Evolutionary conservation across 169 alveolate species (phyloP), one percentile per base, ranked within the genome.

Genomic region (Sarcocystis neurona): DNA sequence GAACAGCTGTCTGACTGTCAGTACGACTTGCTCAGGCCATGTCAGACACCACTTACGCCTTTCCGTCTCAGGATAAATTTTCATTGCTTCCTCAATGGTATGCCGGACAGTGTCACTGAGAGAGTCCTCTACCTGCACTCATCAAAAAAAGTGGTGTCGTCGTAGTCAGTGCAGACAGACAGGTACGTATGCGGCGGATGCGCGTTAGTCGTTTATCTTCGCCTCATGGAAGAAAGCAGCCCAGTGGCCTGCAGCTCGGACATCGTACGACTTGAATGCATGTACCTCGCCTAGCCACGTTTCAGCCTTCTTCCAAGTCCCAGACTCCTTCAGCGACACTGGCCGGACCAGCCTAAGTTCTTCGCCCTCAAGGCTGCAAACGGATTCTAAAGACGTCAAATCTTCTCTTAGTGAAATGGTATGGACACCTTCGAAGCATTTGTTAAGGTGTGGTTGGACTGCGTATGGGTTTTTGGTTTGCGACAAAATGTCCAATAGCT

Each of bases 401-500:
- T 46, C 15, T 68, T 90, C 88, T 58, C 91, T 92, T 89, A 95
- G 94, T 86, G 94, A 93, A 77, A 95, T 92, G 80, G 92, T 85
- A 84, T 94, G 93, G 58, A 97, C 94, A 50, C 99, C 99, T 91
- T 97, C 99, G 89, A 97, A 97, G 92, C 98, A 96, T 93, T 97
- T 97, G 72, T 96, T 96, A 90, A 97, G 93, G 92, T 97, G 98
- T 15, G 98, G 97, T 91, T 95, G 96, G 63, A 97, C 97, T 48
- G 95, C 93, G 86, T 95, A 89, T 23, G 98, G 98, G 74, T 98
- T 97, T 94, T 96, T 96, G n/a, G 98, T 96, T 92, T 97, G 97
- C 30, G 99, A 97, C 56, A 98, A 94, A 79, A 98, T 96, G 94
- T 96, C 94, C 53, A 98, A 94, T 82, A 98, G 95, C 92, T 98